Conservation (phyloP, 2,329 filamentous ascomycete species). For the Fusarium oligoseptatum region DNA sequence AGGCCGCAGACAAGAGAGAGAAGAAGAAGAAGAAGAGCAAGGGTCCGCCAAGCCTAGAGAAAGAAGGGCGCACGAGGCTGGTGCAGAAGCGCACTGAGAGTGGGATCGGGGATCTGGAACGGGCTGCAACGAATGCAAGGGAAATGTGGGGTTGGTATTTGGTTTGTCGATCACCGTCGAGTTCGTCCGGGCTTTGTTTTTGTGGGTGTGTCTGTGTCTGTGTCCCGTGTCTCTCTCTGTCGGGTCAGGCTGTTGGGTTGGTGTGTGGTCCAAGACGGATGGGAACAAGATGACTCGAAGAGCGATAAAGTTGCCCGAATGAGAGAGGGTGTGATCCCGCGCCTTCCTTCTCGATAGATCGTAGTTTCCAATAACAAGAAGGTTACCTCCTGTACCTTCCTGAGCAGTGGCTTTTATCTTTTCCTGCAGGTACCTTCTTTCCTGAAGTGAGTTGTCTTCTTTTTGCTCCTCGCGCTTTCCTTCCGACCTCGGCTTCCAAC, state of each 20-base stretch:
- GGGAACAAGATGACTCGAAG: slow-evolving; percentile 17
- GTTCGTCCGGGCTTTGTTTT: slow-evolving; percentile 22
- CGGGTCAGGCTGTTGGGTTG: not conserved
- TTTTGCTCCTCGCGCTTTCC: not conserved
- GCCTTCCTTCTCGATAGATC: slow-evolving; percentile 12
- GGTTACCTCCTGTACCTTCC: not conserved
- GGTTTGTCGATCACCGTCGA: slow-evolving; percentile 35
- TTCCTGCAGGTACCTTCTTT: not conserved
- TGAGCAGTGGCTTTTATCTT: not conserved
- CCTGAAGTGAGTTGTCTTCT: not conserved
- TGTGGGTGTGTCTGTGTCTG: slow-evolving; percentile 29
- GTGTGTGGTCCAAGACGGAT: not conserved
- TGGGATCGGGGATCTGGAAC: slow-evolving; percentile 31
- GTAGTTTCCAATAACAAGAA: slow-evolving; percentile 3
- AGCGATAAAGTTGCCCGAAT: slow-evolving; percentile 2
- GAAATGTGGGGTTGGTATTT: slow-evolving; percentile 34
- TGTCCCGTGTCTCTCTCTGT: not conserved
- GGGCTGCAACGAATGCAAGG: slow-evolving; percentile 28
- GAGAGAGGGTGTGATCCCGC: slow-evolving; percentile 17
- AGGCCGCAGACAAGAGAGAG: not conserved
- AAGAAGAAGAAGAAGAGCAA: slow-evolving; percentile 5
- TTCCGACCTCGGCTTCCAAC: slow-evolving; percentile 2
- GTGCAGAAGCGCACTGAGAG: slow-evolving; percentile 13
- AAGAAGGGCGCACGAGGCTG: slow-evolving; percentile 25
- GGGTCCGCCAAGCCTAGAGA: slow-evolving; percentile 25